Percentiles rank a stretch among this genome's conserved stretches.
phyloP scores from a whole-genome alignment of 352 stramenopile genomes.

The Phytopythium vexans region DNA sequence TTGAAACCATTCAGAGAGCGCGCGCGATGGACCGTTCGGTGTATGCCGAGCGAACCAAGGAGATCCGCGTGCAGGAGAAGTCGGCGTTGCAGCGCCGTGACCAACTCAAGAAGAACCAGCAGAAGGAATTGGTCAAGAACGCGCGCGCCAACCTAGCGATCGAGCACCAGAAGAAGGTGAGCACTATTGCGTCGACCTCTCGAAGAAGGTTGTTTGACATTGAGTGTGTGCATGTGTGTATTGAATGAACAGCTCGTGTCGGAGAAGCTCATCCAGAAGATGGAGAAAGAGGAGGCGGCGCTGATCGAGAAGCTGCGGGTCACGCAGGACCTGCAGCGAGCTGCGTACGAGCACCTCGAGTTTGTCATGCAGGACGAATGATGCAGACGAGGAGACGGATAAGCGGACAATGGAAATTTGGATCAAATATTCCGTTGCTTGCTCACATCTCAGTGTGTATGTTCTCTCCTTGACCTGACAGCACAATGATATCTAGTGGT shows the following conservation, averaged over 20 bases:
- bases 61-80: constrained; percentile 54
- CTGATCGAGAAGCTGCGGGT: constrained; percentile 60
- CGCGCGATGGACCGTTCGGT: constrained; percentile 33
- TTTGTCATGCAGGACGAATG: constrained; percentile 53
- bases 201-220: not conserved
- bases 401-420: not conserved
- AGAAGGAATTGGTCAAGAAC: constrained; percentile 46
- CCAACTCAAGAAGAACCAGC: constrained; percentile 39
- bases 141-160: constrained; percentile 40
- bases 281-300: constrained; percentile 57
- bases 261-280: constrained; percentile 59
- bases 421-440: too few species aligned
- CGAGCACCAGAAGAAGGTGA: constrained; percentile 50
- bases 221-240: not conserved
- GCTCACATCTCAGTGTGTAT: too few species aligned
- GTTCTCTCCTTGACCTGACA: too few species aligned
- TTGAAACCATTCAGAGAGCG: constrained; percentile 41
- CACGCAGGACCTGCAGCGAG: constrained; percentile 62
- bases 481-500: too few species aligned
- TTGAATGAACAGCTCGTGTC: constrained; percentile 24
- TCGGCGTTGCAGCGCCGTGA: constrained; percentile 37
- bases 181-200: not conserved
- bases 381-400: not conserved
- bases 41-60: constrained; percentile 38
- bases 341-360: constrained; percentile 64